Conservation (phyloP, 345 rosid species). For the Raphanus raphanistrum region DNA sequence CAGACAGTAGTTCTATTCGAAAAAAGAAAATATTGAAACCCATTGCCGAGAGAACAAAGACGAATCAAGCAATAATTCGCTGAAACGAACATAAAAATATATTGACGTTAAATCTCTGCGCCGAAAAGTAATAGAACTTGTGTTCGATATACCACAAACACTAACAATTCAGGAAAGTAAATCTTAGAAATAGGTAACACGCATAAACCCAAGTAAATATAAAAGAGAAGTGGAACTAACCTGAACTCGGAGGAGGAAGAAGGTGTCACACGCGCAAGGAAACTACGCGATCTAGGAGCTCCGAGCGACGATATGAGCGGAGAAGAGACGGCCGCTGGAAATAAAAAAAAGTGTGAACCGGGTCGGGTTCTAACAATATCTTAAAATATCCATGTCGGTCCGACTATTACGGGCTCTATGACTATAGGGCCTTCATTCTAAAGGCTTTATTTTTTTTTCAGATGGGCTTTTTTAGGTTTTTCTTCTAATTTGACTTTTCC, state of each 20-base stretch:
- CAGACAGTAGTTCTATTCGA: not conserved
- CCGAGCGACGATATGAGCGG: not conserved
- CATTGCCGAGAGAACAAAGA: not conserved
- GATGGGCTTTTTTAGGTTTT: not conserved
- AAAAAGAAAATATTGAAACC: not conserved
- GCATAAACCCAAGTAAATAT: not conserved
- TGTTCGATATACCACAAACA: not conserved
- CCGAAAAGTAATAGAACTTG: not conserved
- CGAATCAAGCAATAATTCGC: not conserved
- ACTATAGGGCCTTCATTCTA: not conserved
- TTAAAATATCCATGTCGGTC: not conserved
- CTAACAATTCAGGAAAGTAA: not conserved
- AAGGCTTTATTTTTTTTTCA: not conserved
- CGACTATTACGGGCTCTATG: not conserved
- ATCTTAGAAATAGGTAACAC: not conserved
- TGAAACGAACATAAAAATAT: conserved; percentile 2
- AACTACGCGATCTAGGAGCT: not conserved
- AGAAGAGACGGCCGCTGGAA: not conserved
- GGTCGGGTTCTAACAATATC: conserved; percentile 7
- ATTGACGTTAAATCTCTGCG: not conserved
- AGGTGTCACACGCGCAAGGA: not conserved
- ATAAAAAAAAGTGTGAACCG: not conserved
- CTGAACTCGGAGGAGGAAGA: not conserved
- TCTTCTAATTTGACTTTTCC: not conserved
- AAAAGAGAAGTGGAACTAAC: not conserved